phyloP scores from a whole-genome alignment of 2,329 filamentous ascomycete genomes.

The Pseudogymnoascus sp. region DNA sequence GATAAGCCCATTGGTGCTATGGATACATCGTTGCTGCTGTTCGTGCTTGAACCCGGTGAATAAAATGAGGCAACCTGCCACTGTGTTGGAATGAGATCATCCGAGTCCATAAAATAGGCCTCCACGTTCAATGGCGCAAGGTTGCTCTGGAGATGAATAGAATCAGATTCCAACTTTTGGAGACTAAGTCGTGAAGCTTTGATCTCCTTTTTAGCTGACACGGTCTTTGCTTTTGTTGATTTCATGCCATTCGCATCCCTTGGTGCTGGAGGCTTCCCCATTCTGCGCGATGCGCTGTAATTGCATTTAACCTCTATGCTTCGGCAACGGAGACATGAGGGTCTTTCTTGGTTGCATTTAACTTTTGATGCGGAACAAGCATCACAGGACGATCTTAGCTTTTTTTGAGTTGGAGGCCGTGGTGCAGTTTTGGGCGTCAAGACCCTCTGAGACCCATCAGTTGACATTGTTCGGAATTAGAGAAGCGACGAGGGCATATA shows the following conservation, averaged over 20 bases:
- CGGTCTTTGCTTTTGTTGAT: not conserved
- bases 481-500: not conserved
- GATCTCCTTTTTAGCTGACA: not conserved
- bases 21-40: not conserved
- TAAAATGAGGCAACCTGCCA: not conserved
- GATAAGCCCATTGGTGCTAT: not conserved
- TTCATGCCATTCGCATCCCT: not conserved
- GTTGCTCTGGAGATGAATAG: not conserved
- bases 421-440: not conserved
- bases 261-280: not conserved
- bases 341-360: not conserved
- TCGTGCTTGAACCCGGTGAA: not conserved
- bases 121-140: not conserved
- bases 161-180: not conserved
- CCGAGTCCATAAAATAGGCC: not conserved
- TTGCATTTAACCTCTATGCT: not conserved
- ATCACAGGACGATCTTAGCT: not conserved
- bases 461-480: not conserved
- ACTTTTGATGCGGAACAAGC: conserved; percentile 1
- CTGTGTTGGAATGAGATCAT: not conserved
- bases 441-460: not conserved
- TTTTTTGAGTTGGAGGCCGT: not conserved
- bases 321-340: not conserved
- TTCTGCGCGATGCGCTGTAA: not conserved
- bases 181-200: not conserved